Base-by-base conservation (phyloP, 2,329 filamentous ascomycete species). In the Ceratocystis diversiconidia region DNA sequence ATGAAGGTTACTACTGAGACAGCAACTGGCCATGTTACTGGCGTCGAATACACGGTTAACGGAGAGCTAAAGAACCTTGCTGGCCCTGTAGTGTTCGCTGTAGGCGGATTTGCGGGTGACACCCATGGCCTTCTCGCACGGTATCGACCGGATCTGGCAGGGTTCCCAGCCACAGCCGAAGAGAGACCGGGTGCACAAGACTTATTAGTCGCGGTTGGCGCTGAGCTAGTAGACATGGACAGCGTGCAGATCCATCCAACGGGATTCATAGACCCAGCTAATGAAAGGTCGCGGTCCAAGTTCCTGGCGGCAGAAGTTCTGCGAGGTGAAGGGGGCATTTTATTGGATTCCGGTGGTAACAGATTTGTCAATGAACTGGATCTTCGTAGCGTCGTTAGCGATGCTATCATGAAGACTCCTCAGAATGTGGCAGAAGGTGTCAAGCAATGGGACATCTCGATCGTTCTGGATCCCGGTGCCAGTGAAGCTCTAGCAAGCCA, bases 241-340 rank as follows among this genome's bases (percentile, higher is more conserved):
- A 77, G 76, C 66, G 82, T 87, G 1, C 85, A 87, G 72, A 77
- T 87, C 3, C 85, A 87, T 69, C 84, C 85, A 1, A 86, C 84
- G 0, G 82, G 83, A 0, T 87, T 87, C 70, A 75, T 87, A 5
- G 83, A 86, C 68, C 79, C 79, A 0, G 74, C 76, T 1, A 76
- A 77, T 41, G 73, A 75, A 0, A 69, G 69, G 0, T 76, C 77
- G 0, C 73, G 73, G 43, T 78, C 83, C 61, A 87, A 87, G 72
- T 83, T 87, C 69, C 78, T 87, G 3, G 84, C 84, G 0, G 84
- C 84, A 0, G 85, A 87, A 72, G 76, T 84, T 66, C 74, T 87
- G 30, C 75, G 84, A 2, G 84, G 84, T 0, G 84, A 86, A 70
- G 85, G 84, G 0, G 85, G 83, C 0, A 78, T 86, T 3, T 69